phyloP scores from a whole-genome alignment of 805 yeast species.

The Suhomyces xylopsoci region DNA sequence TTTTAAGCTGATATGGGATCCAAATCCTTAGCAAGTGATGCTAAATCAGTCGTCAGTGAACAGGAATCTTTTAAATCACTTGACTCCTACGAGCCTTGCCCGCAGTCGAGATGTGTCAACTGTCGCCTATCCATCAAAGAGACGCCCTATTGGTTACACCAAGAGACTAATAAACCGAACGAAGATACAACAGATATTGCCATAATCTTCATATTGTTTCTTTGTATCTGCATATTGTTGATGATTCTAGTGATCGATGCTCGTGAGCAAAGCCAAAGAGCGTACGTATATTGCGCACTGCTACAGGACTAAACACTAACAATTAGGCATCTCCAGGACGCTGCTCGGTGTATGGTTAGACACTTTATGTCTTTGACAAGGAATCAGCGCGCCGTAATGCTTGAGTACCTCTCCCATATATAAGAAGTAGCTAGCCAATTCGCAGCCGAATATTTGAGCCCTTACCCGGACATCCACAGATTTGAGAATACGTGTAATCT shows the following conservation, averaged over 20 bases:
- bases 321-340: not conserved
- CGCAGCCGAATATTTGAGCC: not conserved
- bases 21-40: not conserved
- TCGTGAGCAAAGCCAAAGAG: not conserved
- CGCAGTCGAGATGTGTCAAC: not conserved
- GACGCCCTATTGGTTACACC: slow-evolving; percentile 1
- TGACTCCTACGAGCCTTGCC: not conserved
- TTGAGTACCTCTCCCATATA: not conserved
- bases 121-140: not conserved
- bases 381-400: not conserved
- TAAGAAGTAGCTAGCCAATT: not conserved
- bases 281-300: not conserved
- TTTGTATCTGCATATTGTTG: not conserved
- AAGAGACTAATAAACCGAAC: not conserved
- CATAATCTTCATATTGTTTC: not conserved
- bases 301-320: not conserved
- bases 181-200: not conserved
- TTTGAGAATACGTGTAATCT: not conserved
- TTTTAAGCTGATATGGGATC: not conserved
- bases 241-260: not conserved
- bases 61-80: not conserved
- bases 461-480: slow-evolving; percentile 1
- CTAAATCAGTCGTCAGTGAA: not conserved
- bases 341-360: not conserved
- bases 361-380: not conserved